Percentiles rank a stretch among this genome's conserved stretches.
Evolutionary conservation across 2,329 filamentous ascomycete species (phyloP).

Genomic region (Paecilomyces niveus): DNA sequence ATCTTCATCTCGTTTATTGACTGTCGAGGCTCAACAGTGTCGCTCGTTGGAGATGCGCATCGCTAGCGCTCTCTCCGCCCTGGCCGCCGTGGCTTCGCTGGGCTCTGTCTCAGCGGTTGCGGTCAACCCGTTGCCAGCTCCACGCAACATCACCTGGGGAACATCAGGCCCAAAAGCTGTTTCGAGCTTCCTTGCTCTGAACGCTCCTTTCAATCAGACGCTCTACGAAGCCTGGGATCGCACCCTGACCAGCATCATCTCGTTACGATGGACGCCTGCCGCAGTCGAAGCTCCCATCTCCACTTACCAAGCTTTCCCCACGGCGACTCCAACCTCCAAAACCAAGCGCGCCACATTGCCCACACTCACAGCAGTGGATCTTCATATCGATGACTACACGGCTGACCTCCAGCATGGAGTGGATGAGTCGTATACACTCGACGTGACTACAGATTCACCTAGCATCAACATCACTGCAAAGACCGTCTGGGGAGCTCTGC

Average conservation of each 20-base stretch:
- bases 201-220: slow-evolving; percentile 29
- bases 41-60: slow-evolving; percentile 6
- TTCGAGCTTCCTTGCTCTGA: slow-evolving; percentile 30
- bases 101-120: slow-evolving; percentile 38
- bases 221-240: slow-evolving; percentile 45
- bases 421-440: slow-evolving; percentile 50
- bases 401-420: slow-evolving; percentile 50
- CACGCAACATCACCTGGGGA: slow-evolving; percentile 47
- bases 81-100: slow-evolving; percentile 24
- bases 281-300: slow-evolving; percentile 47
- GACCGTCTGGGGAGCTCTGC: slow-evolving; percentile 49
- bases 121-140: slow-evolving; percentile 50
- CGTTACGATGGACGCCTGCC: slow-evolving; percentile 48
- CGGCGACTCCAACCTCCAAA: slow-evolving; percentile 14
- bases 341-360: slow-evolving; percentile 21
- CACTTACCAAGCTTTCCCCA: slow-evolving; percentile 47
- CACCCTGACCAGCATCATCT: slow-evolving; percentile 40
- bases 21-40: background rate
- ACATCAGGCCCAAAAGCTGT: slow-evolving; percentile 43
- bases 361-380: slow-evolving; percentile 36
- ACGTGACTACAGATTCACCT: slow-evolving; percentile 33
- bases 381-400: slow-evolving; percentile 39
- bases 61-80: slow-evolving; percentile 5
- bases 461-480: slow-evolving; percentile 41
- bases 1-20: background rate